Base-by-base conservation (phyloP, 163 green algal genomes). In the Chlamydomonas reinhardtii region DNA sequence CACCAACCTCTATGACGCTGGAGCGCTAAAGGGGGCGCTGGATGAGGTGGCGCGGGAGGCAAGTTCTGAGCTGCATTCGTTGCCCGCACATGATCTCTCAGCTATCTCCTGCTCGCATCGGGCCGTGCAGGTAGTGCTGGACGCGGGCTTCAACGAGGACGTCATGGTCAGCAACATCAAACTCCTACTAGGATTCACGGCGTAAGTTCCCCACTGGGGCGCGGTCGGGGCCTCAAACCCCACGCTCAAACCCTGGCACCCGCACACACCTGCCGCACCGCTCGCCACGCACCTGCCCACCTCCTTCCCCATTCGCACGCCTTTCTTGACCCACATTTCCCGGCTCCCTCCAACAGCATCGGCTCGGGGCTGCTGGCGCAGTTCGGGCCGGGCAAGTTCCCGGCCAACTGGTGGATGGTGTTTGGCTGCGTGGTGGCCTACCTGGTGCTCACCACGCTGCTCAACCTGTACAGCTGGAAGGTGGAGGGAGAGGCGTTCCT, bases 371-470 rank as follows among this genome's bases (percentile, higher is more conserved):
- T 91, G 31, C 90, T 88, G 52, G 78, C 91, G 12, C 91, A 94
- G 48, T 94, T 93, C 65, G 90, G 91, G 35, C 86, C 90, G 1
- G 91, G 91, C 12, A 94, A 94, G 87, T 94, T 94, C 56, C 91
- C 91, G 12, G 86, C 61, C 61, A 93, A 89, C 88, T 94, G 88
- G 88, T 91, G 77, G 82, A 88, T 32, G 12, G 86, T 94, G 29
- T 83, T 85, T 24, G 59, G 48, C 27, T 94, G 91, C 56, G 90
- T 94, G 9, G 73, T 83, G 0, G 66, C 73, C 19, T 94, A 94
- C 88, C 34, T 83, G 19, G 31, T 91, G 32, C 66, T 93, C 31
- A 93, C 90, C 52, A 31, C 85, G 20, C 73, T 75, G 16, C 84
- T 94, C 52, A 74, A 90, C 71, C 39, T 91, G 34, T 94, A 90